Percentiles rank a stretch among this genome's conserved stretches.
phyloP scores from a whole-genome alignment of 2,329 filamentous ascomycete species.

The Clathrospora elynae region DNA sequence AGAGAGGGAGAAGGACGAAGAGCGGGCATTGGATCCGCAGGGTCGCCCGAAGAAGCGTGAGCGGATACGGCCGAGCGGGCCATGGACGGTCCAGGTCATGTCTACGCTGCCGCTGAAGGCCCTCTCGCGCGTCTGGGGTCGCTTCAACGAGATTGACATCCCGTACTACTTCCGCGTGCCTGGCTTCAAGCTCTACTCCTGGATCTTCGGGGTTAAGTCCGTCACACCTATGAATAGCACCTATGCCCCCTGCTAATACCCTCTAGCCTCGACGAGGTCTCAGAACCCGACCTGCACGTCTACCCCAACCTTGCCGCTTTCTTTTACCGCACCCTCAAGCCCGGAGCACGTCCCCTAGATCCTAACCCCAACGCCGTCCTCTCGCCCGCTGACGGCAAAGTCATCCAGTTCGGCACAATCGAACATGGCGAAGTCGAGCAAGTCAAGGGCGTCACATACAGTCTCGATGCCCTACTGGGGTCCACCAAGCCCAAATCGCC shows the following conservation, averaged over 20 bases:
- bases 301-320: conserved; percentile 95
- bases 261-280: conserved; percentile 76
- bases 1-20: conserved; percentile 53
- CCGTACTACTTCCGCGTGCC: conserved; percentile 87
- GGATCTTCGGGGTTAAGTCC: conserved; percentile 83
- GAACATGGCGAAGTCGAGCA: conserved; percentile 95
- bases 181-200: conserved; percentile 90
- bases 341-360: conserved; percentile 83
- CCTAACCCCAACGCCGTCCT: conserved; percentile 78
- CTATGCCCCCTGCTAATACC: conserved; percentile 49
- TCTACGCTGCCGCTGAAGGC: conserved; percentile 90
- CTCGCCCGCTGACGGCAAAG: conserved; percentile 85
- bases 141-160: conserved; percentile 86
- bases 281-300: conserved; percentile 82
- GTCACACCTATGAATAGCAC: conserved; percentile 5
- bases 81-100: conserved; percentile 94
- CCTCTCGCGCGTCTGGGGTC: conserved; percentile 85
- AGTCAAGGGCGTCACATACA: conserved; percentile 98
- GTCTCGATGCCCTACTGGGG: conserved; percentile 87
- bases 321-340: conserved; percentile 94
- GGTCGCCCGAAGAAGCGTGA: conserved; percentile 59
- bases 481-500: conserved; percentile 51
- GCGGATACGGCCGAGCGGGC: conserved; percentile 78
- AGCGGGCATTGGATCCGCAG: conserved; percentile 46
- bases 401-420: conserved; percentile 91